phyloP scores from a whole-genome alignment of 2,329 filamentous ascomycete genomes.

The Penicillium sp. region DNA sequence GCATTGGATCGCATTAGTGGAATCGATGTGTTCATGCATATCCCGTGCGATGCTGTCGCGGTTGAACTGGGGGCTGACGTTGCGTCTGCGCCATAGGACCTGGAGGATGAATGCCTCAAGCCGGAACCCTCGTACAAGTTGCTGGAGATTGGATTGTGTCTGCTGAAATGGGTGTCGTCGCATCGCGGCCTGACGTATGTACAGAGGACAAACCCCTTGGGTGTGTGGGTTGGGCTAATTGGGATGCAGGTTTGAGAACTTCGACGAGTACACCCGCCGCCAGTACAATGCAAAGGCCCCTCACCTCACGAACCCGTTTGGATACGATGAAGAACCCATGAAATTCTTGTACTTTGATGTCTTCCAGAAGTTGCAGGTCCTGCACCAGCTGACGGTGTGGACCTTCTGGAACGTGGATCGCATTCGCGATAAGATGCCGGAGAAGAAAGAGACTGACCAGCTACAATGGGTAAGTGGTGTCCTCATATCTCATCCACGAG shows the following conservation, averaged over 20 bases:
- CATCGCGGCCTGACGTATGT: conserved; percentile 87
- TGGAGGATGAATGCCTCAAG: conserved; percentile 85
- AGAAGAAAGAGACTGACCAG: conserved; percentile 77
- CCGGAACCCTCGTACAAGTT: conserved; percentile 68
- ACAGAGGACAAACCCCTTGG: not conserved
- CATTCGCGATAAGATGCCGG: conserved; percentile 80
- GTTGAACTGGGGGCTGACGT: not conserved
- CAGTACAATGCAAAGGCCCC: conserved; percentile 84
- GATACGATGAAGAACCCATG: conserved; percentile 66
- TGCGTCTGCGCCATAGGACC: conserved; percentile 58
- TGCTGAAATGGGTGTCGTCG: conserved; percentile 91
- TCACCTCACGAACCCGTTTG: conserved; percentile 73
- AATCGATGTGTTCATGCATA: conserved; percentile 2
- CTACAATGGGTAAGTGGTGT: conserved; percentile 68
- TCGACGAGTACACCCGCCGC: conserved; percentile 88
- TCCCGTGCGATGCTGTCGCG: not conserved
- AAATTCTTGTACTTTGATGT: conserved; percentile 80
- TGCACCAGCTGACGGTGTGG: conserved; percentile 89
- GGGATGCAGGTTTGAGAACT: conserved; percentile 67
- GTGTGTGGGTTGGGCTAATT: conserved; percentile 5
- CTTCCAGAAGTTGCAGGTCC: conserved; percentile 71
- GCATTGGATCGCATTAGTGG: conserved; percentile 15
- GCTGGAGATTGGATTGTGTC: conserved; percentile 74
- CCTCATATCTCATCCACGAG: not conserved
- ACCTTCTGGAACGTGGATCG: conserved; percentile 82